These are phyloP conservation scores for Fusarium albosuccineum DNA, from an alignment of 2,329 filamentous ascomycete species.

Conservation along the genomic window DNA sequence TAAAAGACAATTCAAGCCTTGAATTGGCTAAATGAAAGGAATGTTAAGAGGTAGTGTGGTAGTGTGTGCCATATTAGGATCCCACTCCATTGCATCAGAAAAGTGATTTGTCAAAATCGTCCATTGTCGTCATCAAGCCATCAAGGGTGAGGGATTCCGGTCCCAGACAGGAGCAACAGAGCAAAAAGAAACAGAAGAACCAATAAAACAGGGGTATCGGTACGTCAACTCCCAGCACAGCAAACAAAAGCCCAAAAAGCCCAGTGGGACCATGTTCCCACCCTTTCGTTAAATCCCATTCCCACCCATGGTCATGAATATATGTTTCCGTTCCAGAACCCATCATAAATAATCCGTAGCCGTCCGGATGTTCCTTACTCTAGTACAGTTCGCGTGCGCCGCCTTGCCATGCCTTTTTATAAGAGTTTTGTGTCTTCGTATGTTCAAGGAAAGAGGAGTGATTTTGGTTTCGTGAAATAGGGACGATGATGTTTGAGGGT, in stretches of 20 bases:
- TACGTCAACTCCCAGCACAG: slow-evolving; percentile 45
- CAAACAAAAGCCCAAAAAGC: slow-evolving; percentile 37
- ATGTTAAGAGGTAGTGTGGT: slow-evolving; percentile 3
- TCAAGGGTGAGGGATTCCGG: slow-evolving; percentile 31
- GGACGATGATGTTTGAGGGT: not conserved
- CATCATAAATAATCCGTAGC: slow-evolving; percentile 24
- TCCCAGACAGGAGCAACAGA: slow-evolving; percentile 26
- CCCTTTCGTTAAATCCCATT: slow-evolving; percentile 22
- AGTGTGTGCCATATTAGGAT: slow-evolving; percentile 16
- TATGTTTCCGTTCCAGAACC: slow-evolving; percentile 30
- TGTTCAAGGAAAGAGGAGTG: slow-evolving; percentile 19
- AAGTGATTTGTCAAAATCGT: slow-evolving; percentile 33
- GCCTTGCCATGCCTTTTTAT: slow-evolving; percentile 26
- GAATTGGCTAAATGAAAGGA: not conserved
- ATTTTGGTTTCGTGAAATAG: slow-evolving; percentile 15
- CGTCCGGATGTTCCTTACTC: slow-evolving; percentile 31
- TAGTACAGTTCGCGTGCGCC: slow-evolving; percentile 49
- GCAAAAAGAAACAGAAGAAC: slow-evolving; percentile 29
- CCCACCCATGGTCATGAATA: slow-evolving; percentile 24
- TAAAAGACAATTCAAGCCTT: not conserved
- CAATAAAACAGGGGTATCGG: slow-evolving; percentile 48
- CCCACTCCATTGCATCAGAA: slow-evolving; percentile 13
- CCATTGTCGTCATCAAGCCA: slow-evolving; percentile 44
- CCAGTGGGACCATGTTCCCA: slow-evolving; percentile 6
- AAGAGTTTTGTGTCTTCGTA: slow-evolving; percentile 31